Evolutionary conservation across 2,329 filamentous ascomycete species (phyloP), one percentile per base, ranked within the genome.

Genomic region (Microcyclospora tardicrescens): DNA sequence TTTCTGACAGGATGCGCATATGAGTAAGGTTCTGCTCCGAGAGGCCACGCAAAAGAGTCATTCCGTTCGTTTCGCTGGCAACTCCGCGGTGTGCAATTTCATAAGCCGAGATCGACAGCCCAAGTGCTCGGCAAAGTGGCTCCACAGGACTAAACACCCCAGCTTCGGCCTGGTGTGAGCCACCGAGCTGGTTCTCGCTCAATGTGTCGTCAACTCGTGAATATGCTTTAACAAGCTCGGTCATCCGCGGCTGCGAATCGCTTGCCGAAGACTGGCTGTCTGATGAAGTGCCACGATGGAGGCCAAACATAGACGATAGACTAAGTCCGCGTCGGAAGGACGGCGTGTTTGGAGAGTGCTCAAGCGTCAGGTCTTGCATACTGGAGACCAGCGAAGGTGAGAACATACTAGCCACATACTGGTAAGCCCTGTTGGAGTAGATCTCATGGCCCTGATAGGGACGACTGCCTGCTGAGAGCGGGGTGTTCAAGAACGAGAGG

Each of bases 41-140:
- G 37, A 96, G 81, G 52, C 80, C 86, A 48, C 89, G 81, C 14
- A 96, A 62, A 34, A 96, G 64, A 5, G 58, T 76, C 71, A 59
- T 77, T 71, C 38, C 83, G 80, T 34, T 75, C 72, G 46, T 81
- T 75, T 15, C 78, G 77, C 32, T 48, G 50, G 84, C 81, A 3
- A 85, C 69, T 6, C 91, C 91, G 50, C 91, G 81, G 58, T 95
- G 86, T 46, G 87, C 80, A 47, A 96, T 94, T 62, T 98, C 91
- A 3, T 84, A 78, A 0, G 86, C 79, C 8, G 86, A 80, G 42
- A 98, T 86, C 0, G 87, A 89, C 56, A 79, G 85, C 2, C 84
- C 89, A 11, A 95, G 76, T 2, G 77, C 47, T 14, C 55, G 48
- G 30, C 47, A 58, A 19, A 53, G 40, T 1, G 51, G 45, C 1